These are phyloP conservation scores for Vaccinium darrowii DNA, from an alignment of 148 eudicot genomes.

Conservation along the genomic window DNA sequence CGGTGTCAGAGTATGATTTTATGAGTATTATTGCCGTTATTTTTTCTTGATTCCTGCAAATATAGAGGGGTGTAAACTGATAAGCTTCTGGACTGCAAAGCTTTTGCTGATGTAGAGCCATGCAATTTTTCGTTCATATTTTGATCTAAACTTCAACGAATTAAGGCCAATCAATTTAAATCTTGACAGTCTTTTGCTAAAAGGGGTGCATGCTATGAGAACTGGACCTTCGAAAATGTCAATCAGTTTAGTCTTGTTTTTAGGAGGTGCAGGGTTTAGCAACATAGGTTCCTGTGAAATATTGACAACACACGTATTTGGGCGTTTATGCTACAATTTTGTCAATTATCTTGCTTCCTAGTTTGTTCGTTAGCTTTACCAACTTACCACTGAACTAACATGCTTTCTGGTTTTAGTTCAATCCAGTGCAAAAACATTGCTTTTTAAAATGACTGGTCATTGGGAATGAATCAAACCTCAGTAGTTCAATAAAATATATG, in stretches of 20 bases:
- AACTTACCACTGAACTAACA: not conserved
- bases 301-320: not conserved
- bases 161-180: not conserved
- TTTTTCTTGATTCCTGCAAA: too few species aligned
- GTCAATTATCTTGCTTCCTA: not conserved
- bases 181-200: not conserved
- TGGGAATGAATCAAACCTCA: not conserved
- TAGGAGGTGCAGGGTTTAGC: not conserved
- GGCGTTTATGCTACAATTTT: not conserved
- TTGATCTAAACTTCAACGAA: not conserved
- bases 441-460: slow-evolving; percentile 5
- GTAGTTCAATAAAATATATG: not conserved
- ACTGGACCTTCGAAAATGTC: not conserved
- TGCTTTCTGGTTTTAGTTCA: not conserved
- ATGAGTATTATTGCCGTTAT: not conserved
- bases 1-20: not conserved
- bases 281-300: not conserved
- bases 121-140: too few species aligned
- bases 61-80: too few species aligned
- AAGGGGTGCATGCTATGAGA: not conserved
- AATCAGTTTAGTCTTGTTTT: not conserved
- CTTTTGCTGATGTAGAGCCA: too few species aligned
- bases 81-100: too few species aligned
- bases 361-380: not conserved
- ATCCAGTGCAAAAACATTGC: not conserved